Percentiles rank a stretch among this genome's conserved stretches.
Evolutionary conservation across 306 rosid species (phyloP).

Genomic region (Cotoneaster glaucophyllus): DNA sequence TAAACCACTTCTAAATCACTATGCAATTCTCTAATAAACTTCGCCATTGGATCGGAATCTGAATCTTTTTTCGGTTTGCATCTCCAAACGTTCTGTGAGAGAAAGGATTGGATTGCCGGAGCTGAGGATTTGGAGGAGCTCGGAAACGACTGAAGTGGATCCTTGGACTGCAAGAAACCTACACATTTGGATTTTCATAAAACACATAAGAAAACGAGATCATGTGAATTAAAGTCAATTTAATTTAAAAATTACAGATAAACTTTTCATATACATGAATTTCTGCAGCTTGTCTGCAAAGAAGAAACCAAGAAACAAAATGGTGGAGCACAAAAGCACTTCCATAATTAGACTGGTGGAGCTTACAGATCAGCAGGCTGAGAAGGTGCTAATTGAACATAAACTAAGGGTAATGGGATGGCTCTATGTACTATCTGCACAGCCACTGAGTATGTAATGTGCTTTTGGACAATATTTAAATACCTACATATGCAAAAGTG

Average conservation of each 20-base stretch:
- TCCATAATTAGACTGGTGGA: conserved; percentile 7
- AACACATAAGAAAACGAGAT: neutral
- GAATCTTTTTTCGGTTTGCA: conserved; percentile 30
- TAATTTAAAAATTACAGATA: conserved; percentile 8
- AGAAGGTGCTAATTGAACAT: neutral
- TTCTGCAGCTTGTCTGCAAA: conserved; percentile 16
- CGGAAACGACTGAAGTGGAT: conserved; percentile 59
- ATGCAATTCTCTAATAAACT: conserved; percentile 50
- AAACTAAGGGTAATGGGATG: neutral
- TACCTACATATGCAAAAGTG: neutral
- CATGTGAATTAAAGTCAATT: neutral
- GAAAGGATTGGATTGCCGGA: conserved; percentile 34
- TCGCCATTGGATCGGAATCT: conserved; percentile 45
- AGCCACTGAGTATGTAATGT: neutral
- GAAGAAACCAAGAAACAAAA: conserved; percentile 1
- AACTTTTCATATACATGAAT: conserved; percentile 12
- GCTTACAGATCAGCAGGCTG: neutral
- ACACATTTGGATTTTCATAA: conserved; percentile 10
- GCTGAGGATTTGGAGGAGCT: conserved; percentile 26
- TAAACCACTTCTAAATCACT: conserved; percentile 78
- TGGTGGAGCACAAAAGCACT: conserved; percentile 33
- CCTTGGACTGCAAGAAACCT: conserved; percentile 70
- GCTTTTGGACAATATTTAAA: neutral
- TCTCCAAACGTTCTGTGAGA: conserved; percentile 37
- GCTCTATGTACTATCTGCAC: neutral